Evolutionary conservation across 2,329 filamentous ascomycete genomes (phyloP), one percentile per base, ranked within the genome.

Genomic region (Pestalotiopsis sp.): DNA sequence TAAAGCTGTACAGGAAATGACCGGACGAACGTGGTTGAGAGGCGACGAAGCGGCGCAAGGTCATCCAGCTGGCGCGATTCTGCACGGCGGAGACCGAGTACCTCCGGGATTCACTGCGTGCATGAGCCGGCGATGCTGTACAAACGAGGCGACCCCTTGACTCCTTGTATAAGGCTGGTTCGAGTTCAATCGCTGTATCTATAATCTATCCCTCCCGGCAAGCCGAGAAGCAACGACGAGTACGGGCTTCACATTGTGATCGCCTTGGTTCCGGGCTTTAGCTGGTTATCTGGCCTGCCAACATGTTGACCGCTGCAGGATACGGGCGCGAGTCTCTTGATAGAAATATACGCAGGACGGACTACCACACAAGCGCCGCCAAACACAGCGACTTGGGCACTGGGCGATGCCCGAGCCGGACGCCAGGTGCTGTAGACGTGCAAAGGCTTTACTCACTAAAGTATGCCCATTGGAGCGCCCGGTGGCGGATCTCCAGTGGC

Each of bases 341-440:
- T 66, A 74, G 70, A 4, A 72, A 83, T 3, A 82, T 83, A 80
- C 77, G 77, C 27, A 70, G 77, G 4, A 75, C 85, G 0, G 82
- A 80, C 0, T 84, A 84, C 69, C 66, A 70, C 2, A 73, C 73
- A 9, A 83, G 82, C 67, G 75, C 74, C 20, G 78, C 79, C 0
- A 80, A 83, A 69, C 78, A 76, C 9, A 81, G 81, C 3, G 81
- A 83, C 68, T 83, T 79, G 80, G 78, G 6, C 78, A 82, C 27
- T 82, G 78, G 74, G 78, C 83, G 1, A 76, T 78, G 2, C 73
- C 81, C 2, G 80, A 83, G 70, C 75, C 82, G 7, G 80, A 80
- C 0, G 72, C 76, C 27, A 68, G 69, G 4, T 77, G 76, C 49
- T 70, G 75, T n/a, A 75, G 5, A 83, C 80, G 69, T 79, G 77